Conservation (phyloP, 371 early-diverging fungal species). For the Entomophthora muscae region DNA sequence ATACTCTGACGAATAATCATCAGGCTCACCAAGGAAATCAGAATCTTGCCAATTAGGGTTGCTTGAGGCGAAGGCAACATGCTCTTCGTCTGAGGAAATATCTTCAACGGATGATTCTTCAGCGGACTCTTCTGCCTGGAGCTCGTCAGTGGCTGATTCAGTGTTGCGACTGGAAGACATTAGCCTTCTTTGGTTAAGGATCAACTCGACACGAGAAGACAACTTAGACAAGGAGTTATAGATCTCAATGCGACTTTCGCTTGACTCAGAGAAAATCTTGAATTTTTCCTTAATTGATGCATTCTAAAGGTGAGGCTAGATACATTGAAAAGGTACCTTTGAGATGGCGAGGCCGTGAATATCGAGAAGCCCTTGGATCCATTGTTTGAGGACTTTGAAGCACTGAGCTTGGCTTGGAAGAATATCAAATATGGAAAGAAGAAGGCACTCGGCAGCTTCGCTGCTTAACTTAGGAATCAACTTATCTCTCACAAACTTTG, state of each 20-base stretch:
- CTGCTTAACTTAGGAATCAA: not conserved
- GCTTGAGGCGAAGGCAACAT: not conserved
- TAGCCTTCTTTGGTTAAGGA: not conserved
- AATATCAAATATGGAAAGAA: not conserved
- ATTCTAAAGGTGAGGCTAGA: not conserved
- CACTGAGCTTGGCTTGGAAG: not conserved
- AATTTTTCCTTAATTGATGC: not conserved
- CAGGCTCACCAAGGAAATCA: not conserved
- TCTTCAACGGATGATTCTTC: not conserved
- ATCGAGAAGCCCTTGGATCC: not conserved
- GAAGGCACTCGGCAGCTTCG: not conserved
- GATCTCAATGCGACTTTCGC: not conserved
- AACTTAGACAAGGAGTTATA: not conserved
- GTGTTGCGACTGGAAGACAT: not conserved
- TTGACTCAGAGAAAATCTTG: not conserved
- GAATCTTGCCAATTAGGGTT: not conserved
- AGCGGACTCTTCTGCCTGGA: not conserved
- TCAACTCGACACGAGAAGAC: not conserved
- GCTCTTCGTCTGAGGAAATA: not conserved
- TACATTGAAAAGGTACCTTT: not conserved
- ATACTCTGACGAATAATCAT: not conserved
- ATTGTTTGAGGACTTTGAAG: not conserved
- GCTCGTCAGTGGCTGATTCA: not conserved
- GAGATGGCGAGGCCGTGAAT: not conserved
- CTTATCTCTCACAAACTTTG: not conserved